phyloP scores from a whole-genome alignment of 2,329 filamentous ascomycete species.

The Ambrosiella beaveri region DNA sequence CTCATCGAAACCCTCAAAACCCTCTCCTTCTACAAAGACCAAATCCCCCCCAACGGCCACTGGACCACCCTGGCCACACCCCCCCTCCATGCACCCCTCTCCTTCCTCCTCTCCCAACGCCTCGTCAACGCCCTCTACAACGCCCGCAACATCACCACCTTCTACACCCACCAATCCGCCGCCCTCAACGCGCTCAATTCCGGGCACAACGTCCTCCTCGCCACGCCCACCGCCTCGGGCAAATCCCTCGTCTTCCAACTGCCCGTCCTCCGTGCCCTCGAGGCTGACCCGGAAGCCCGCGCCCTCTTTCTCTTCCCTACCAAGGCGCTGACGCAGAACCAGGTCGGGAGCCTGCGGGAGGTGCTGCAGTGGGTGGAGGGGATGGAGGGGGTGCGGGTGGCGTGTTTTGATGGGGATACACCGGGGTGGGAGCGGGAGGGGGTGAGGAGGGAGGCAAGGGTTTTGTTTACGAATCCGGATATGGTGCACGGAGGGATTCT shows the following conservation, averaged over 20 bases:
- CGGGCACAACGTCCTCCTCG: slow-evolving; percentile 75
- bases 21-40: slow-evolving; percentile 73
- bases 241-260: slow-evolving; percentile 98
- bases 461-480: slow-evolving; percentile 96
- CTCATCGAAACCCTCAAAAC: slow-evolving; percentile 73
- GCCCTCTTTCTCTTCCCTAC: slow-evolving; percentile 98
- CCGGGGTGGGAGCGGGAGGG: slow-evolving; percentile 58
- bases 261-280: slow-evolving; percentile 73
- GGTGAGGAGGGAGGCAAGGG: slow-evolving; percentile 74
- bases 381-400: slow-evolving; percentile 59
- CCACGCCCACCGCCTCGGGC: slow-evolving; percentile 88
- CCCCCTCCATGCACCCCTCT: slow-evolving; percentile 64
- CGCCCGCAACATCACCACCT: slow-evolving; percentile 63
- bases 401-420: slow-evolving; percentile 94
- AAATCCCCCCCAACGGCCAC: slow-evolving; percentile 87
- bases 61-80: slow-evolving; percentile 76
- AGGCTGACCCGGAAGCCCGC: slow-evolving; percentile 56
- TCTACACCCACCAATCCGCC: slow-evolving; percentile 86
- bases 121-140: slow-evolving; percentile 96
- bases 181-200: slow-evolving; percentile 77
- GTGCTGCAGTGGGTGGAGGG: slow-evolving; percentile 66
- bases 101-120: slow-evolving; percentile 74
- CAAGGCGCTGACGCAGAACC: slow-evolving; percentile 89
- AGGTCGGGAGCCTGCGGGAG: slow-evolving; percentile 73
- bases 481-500: slow-evolving; percentile 93